phyloP scores from a whole-genome alignment of 129 eudicot species.

The Mikania micrantha region DNA sequence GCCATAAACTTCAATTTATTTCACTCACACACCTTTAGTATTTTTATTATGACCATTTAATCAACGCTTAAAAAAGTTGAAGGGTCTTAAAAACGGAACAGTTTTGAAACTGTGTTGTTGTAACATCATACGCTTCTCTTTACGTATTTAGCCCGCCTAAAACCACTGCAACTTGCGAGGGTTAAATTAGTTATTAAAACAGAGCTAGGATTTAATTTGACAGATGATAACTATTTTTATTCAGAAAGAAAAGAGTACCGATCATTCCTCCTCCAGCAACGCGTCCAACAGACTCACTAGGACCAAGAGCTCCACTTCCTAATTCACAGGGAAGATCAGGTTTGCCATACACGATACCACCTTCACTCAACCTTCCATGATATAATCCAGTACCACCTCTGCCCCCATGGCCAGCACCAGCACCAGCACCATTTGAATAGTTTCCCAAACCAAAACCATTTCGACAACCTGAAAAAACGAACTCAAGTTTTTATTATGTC shows the following conservation, averaged over 20 bases:
- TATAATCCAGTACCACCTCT: conserved; percentile 73
- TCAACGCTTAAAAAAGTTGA: too few species aligned
- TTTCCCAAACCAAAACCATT: conserved; percentile 79
- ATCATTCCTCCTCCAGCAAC: conserved; percentile 93
- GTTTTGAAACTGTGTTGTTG: too few species aligned
- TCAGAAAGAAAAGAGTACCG: conserved; percentile 32
- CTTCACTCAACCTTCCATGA: conserved; percentile 62
- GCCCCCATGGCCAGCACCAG: conserved; percentile 96
- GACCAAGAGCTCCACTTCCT: conserved; percentile 81
- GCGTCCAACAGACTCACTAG: conserved; percentile 49
- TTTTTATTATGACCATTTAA: too few species aligned
- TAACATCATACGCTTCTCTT: too few species aligned
- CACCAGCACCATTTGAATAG: conserved; percentile 87
- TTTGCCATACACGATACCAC: conserved; percentile 66
- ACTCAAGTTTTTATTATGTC: not conserved
- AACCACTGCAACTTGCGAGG: too few species aligned
- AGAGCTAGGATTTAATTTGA: not conserved
- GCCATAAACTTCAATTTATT: too few species aligned
- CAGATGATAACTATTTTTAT: not conserved
- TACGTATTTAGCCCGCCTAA: too few species aligned
- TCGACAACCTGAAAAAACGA: conserved; percentile 52
- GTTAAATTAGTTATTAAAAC: too few species aligned
- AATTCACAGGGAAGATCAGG: conserved; percentile 82
- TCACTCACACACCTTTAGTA: too few species aligned
- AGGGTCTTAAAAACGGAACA: too few species aligned